phyloP scores from a whole-genome alignment of 306 rosid genomes.

The Vigna mungo region DNA sequence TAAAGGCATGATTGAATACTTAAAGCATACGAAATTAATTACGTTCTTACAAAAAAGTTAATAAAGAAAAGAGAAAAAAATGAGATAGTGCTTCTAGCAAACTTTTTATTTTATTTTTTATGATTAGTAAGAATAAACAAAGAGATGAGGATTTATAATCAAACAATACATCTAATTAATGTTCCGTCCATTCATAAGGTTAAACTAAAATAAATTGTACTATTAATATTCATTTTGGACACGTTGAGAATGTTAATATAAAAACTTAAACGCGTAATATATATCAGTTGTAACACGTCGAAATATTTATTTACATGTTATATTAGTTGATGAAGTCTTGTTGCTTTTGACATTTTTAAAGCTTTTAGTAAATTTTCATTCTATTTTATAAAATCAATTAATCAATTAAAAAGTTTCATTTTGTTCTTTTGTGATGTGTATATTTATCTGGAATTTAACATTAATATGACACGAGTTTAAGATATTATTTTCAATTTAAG shows the following conservation, averaged over 20 bases:
- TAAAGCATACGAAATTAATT: not conserved
- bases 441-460: no score
- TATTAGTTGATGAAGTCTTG: not conserved
- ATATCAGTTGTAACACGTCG: not conserved
- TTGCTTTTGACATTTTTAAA: no score
- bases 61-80: not conserved
- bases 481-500: no score
- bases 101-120: not conserved
- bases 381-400: no score
- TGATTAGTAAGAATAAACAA: not conserved
- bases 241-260: not conserved
- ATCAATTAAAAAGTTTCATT: no score
- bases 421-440: no score
- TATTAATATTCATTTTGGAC: not conserved
- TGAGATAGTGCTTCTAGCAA: not conserved
- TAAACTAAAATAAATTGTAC: not conserved
- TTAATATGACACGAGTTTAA: no score
- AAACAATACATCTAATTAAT: not conserved
- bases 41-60: no score
- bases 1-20: constrained; percentile 13
- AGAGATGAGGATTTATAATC: not conserved
- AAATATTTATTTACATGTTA: not conserved
- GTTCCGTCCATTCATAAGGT: not conserved
- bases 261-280: not conserved
- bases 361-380: no score